phyloP scores from a whole-genome alignment of 139 green algal genomes.

The Ostreobium quekettii region DNA sequence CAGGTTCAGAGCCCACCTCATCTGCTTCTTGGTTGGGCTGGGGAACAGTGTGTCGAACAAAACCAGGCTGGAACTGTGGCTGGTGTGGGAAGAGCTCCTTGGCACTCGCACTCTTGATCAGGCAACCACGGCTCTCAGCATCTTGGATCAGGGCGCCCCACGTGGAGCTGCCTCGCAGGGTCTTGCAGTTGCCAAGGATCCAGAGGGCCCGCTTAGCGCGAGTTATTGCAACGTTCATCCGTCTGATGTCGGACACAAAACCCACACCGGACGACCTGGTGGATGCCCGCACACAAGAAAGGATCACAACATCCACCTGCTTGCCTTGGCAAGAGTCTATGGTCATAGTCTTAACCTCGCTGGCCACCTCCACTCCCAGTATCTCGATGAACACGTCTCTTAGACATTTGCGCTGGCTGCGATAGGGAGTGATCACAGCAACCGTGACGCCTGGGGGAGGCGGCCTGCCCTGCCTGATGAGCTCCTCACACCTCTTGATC shows the following conservation, averaged over 20 bases:
- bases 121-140: constrained; percentile 30
- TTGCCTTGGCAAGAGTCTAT: constrained; percentile 54
- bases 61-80: neutral
- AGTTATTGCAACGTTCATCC: constrained; percentile 86
- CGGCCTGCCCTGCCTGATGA: neutral
- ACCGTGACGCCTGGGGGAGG: constrained; percentile 34
- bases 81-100: constrained; percentile 37
- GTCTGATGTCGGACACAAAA: constrained; percentile 70
- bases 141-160: constrained; percentile 54
- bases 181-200: constrained; percentile 52
- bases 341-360: constrained; percentile 54
- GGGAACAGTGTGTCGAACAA: neutral
- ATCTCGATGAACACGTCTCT: constrained; percentile 43
- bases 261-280: constrained; percentile 30
- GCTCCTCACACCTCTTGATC: neutral
- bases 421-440: constrained; percentile 84
- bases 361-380: constrained; percentile 29
- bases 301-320: constrained; percentile 89
- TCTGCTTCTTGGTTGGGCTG: neutral
- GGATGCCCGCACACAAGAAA: constrained; percentile 73
- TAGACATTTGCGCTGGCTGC: constrained; percentile 58
- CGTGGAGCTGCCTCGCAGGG: constrained; percentile 25
- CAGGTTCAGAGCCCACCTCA: too few relatives aligned
- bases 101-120: constrained; percentile 47
- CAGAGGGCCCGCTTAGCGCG: constrained; percentile 64